Evolutionary conservation across 2,329 filamentous ascomycete species (phyloP).

Genomic region (Cadophora sp.): DNA sequence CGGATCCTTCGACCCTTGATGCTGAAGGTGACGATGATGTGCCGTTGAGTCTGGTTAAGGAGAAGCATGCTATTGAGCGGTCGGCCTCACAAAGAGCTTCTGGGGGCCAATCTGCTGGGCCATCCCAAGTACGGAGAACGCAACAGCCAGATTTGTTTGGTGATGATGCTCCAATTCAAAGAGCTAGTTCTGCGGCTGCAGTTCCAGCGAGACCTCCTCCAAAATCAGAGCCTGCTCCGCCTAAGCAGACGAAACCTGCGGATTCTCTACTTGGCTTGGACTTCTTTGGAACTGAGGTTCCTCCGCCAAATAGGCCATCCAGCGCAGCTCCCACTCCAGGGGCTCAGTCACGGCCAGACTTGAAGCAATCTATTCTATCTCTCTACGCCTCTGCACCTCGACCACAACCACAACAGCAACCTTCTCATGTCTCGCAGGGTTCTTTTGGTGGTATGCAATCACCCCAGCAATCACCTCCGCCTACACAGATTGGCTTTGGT

Average conservation of each 20-base stretch:
- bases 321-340: constrained; percentile 75
- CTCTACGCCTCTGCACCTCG: constrained; percentile 87
- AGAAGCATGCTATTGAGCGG: constrained; percentile 68
- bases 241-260: constrained; percentile 71
- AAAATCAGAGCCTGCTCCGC: constrained; percentile 70
- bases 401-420: constrained; percentile 65
- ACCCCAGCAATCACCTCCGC: constrained; percentile 53
- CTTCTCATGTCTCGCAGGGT: constrained; percentile 62
- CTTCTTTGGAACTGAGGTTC: constrained; percentile 79
- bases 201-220: constrained; percentile 58
- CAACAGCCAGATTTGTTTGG: constrained; percentile 82
- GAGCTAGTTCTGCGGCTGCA: constrained; percentile 76
- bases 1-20: constrained; percentile 88
- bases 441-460: constrained; percentile 74
- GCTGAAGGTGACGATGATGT: constrained; percentile 86
- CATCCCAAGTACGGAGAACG: constrained; percentile 48
- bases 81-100: constrained; percentile 47
- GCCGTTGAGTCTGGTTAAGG: constrained; percentile 66
- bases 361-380: constrained; percentile 97
- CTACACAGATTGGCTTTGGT: constrained; percentile 50
- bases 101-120: constrained; percentile 39
- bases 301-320: constrained; percentile 78
- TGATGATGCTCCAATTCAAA: constrained; percentile 66
- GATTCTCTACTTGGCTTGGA: constrained; percentile 93
- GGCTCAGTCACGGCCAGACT: constrained; percentile 80